phyloP scores from a whole-genome alignment of 768 basidiomycete genomes.

The Amanita polypyramis region DNA sequence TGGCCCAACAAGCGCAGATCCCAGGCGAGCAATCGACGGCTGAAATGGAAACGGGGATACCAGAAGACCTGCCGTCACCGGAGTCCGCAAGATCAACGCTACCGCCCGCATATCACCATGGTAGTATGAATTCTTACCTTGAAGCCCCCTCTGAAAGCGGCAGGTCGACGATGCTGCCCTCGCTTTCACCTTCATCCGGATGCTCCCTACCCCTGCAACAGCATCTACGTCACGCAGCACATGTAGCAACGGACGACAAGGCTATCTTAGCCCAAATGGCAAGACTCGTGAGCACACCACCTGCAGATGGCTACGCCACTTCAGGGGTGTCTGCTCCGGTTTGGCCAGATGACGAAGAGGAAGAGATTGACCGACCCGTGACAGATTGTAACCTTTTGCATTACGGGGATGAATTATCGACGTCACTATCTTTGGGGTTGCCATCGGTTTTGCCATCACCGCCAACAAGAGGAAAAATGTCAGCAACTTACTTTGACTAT shows the following conservation, averaged over 20 bases:
- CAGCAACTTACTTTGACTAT: slow-evolving; percentile 29
- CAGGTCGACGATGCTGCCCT: neutral
- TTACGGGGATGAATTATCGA: neutral
- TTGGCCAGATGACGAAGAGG: slow-evolving; percentile 35
- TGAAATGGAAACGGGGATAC: neutral
- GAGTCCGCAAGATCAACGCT: slow-evolving; percentile 10
- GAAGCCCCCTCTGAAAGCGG: neutral
- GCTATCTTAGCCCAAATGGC: slow-evolving; percentile 41
- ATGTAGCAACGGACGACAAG: slow-evolving; percentile 62
- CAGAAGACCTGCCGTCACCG: neutral
- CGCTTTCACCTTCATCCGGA: neutral
- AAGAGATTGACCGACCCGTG: neutral
- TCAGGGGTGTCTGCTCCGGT: slow-evolving; percentile 35
- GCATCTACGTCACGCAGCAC: slow-evolving; percentile 26
- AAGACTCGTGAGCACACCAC: slow-evolving; percentile 44
- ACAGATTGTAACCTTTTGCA: neutral
- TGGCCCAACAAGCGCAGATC: neutral
- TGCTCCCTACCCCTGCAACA: neutral
- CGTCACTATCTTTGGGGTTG: neutral
- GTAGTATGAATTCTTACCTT: slow-evolving; percentile 10
- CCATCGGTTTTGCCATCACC: slow-evolving; percentile 30
- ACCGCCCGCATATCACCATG: slow-evolving; percentile 33
- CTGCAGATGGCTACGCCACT: slow-evolving; percentile 14
- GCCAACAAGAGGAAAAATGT: slow-evolving; percentile 33
- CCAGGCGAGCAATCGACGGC: neutral